Conservation (phyloP, 495 filamentous ascomycete species). For the Articulospora tetracladia region DNA sequence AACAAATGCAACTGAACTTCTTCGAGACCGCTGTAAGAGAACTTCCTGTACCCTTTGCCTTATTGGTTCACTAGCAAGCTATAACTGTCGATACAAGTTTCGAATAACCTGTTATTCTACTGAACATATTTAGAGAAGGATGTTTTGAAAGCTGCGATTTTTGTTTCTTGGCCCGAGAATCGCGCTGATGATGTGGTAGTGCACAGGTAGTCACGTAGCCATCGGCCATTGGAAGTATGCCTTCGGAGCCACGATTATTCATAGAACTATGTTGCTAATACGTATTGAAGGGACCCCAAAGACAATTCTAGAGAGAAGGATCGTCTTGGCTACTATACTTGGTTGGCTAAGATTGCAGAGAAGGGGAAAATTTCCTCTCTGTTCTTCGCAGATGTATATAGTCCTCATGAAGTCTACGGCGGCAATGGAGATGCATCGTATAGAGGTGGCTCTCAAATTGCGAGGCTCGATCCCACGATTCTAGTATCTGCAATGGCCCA, state of each 20-base stretch:
- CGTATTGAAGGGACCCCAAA: background rate
- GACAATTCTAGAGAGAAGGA: conserved; percentile 4
- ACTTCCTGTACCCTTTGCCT: too few relatives aligned
- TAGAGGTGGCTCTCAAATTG: conserved; percentile 4
- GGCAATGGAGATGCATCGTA: conserved; percentile 1
- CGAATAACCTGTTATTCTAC: too few relatives aligned
- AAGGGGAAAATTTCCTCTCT: conserved; percentile 10
- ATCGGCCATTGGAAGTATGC: conserved; percentile 13
- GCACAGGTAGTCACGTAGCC: conserved; percentile 7
- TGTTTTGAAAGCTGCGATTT: too few relatives aligned
- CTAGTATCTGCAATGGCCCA: conserved; percentile 10
- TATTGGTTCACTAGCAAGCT: too few relatives aligned
- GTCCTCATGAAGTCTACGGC: conserved; percentile 11
- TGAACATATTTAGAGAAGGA: too few relatives aligned
- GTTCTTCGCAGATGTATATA: conserved; percentile 10
- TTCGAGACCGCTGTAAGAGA: conserved; percentile 10
- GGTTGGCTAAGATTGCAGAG: conserved; percentile 7
- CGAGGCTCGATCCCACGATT: conserved; percentile 3
- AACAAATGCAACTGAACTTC: conserved; percentile 14
- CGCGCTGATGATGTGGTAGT: background rate
- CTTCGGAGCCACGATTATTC: background rate
- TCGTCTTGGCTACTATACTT: conserved; percentile 5
- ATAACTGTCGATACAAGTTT: too few relatives aligned
- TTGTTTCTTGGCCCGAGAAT: too few relatives aligned
- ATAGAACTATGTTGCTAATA: background rate